phyloP scores from a whole-genome alignment of 2,329 filamentous ascomycete species.

The Aspergillus unguis region DNA sequence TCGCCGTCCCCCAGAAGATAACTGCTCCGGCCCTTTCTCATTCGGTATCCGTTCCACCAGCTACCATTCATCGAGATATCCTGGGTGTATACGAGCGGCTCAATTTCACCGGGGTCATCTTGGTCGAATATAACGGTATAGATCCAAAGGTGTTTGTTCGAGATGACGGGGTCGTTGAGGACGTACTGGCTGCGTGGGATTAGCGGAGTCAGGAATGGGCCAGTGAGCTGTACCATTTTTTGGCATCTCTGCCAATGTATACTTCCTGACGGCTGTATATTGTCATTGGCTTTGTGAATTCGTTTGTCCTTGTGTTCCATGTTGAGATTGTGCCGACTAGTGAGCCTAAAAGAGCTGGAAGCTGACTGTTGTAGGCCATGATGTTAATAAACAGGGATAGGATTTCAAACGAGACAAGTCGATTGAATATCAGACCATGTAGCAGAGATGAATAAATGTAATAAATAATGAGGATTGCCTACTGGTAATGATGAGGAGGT shows the following conservation, averaged over 20 bases:
- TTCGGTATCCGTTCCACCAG: conserved; percentile 37
- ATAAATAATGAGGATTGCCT: neutral
- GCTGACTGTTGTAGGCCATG: neutral
- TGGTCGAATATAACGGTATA: conserved; percentile 44
- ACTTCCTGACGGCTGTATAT: conserved; percentile 34
- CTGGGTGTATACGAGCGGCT: conserved; percentile 44
- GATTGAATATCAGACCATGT: neutral
- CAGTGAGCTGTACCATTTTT: conserved; percentile 24
- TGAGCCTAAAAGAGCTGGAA: neutral
- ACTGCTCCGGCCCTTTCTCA: conserved; percentile 31
- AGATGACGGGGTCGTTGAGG: conserved; percentile 35
- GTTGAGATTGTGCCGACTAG: conserved; percentile 23
- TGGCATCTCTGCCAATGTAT: conserved; percentile 35
- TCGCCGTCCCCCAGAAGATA: conserved; percentile 41
- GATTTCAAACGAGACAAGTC: neutral
- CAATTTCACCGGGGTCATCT: conserved; percentile 34
- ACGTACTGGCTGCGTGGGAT: conserved; percentile 29
- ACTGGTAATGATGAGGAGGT: neutral
- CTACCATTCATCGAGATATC: conserved; percentile 44
- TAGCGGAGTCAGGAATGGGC: conserved; percentile 6
- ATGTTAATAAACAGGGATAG: neutral
- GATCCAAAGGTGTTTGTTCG: conserved; percentile 42
- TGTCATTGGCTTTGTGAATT: conserved; percentile 12
- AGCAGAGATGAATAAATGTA: neutral
- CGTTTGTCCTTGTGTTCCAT: conserved; percentile 20